Percentiles rank a stretch among this genome's conserved stretches.
Evolutionary conservation across 257 asterid genomes (phyloP).

Genomic region (Nyctanthes arbortristis): DNA sequence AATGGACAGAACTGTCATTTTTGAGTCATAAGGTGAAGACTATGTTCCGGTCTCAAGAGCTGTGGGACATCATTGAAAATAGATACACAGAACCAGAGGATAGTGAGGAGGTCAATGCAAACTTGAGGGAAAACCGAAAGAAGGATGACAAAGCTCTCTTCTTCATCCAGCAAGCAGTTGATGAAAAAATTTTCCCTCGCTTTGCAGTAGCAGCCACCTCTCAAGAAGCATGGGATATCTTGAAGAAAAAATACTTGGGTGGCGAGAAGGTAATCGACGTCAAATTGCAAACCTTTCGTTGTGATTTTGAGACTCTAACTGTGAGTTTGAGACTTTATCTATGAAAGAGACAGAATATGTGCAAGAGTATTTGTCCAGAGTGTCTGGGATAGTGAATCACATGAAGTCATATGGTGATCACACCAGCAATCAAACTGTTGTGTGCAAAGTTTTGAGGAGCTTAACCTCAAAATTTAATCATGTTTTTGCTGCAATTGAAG

Average conservation of each 20-base stretch:
- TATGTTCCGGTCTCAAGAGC: too few relatives aligned
- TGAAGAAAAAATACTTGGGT: too few relatives aligned
- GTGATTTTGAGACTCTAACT: too few relatives aligned
- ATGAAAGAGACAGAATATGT: background rate
- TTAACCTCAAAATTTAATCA: slow-evolving; percentile 23
- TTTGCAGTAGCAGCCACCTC: background rate
- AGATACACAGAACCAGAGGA: too few relatives aligned
- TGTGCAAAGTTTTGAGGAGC: slow-evolving; percentile 10
- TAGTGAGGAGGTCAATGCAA: too few relatives aligned
- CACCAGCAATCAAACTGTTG: background rate
- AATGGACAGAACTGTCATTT: too few relatives aligned
- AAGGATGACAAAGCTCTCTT: background rate
- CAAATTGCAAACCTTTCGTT: background rate
- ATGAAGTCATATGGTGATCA: background rate
- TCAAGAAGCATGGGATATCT: slow-evolving; percentile 4
- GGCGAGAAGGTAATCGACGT: background rate
- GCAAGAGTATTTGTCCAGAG: background rate
- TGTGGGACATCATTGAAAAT: too few relatives aligned
- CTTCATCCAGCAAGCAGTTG: slow-evolving; percentile 3
- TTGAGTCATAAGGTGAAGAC: too few relatives aligned
- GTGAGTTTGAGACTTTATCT: background rate
- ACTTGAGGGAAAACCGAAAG: background rate
- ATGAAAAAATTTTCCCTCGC: background rate
- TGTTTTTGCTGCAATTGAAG: slow-evolving; percentile 8
- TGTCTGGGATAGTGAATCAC: background rate